Percentiles rank a stretch among this genome's conserved stretches.
Conservation (phyloP, 2,329 filamentous ascomycete genomes). For the Tolypocladium ovalisporum region DNA sequence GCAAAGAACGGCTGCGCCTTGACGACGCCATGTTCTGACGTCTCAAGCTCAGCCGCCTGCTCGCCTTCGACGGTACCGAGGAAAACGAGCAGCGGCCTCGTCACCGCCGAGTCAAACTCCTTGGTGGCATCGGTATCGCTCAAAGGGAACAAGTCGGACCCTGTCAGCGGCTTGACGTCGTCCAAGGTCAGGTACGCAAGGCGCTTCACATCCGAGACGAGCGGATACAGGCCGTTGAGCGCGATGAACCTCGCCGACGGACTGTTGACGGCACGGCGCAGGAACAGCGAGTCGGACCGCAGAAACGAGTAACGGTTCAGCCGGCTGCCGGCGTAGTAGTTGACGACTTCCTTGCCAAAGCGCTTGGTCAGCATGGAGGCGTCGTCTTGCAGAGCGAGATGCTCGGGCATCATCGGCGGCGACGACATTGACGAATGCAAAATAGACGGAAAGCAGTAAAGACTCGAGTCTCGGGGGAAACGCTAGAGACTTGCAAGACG, state of each 20-base stretch:
- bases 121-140: conserved; percentile 64
- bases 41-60: conserved; percentile 9
- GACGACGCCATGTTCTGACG: conserved; percentile 52
- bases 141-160: conserved; percentile 57
- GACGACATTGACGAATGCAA: conserved; percentile 3
- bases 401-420: conserved; percentile 27
- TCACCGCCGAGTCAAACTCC: conserved; percentile 60
- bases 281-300: conserved; percentile 58
- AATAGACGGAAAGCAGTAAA: not conserved
- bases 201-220: conserved; percentile 43
- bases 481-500: not conserved
- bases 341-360: conserved; percentile 70
- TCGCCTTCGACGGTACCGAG: conserved; percentile 65
- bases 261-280: conserved; percentile 55
- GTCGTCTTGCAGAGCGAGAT: conserved; percentile 33
- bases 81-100: conserved; percentile 66
- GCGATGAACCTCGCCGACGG: conserved; percentile 63
- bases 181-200: conserved; percentile 59
- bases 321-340: conserved; percentile 73
- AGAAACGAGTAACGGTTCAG: conserved; percentile 74
- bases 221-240: conserved; percentile 66
- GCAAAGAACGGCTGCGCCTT: conserved; percentile 79
- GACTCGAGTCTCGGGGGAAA: not conserved
- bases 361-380: conserved; percentile 62
- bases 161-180: conserved; percentile 62